Evolutionary conservation across 345 rosid species (phyloP).

Genomic region (Salix exigua): DNA sequence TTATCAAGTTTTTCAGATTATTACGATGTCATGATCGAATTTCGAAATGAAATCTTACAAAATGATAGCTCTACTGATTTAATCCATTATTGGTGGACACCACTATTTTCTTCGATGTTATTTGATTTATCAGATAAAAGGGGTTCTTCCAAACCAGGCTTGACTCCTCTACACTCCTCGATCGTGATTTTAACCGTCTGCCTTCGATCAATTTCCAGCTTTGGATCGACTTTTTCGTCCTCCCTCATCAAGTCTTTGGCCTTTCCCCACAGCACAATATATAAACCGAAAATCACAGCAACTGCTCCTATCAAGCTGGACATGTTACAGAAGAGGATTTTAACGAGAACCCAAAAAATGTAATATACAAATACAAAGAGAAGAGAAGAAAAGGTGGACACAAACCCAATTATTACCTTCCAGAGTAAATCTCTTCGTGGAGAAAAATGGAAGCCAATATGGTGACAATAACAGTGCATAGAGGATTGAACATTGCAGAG

Average conservation of each 20-base stretch:
- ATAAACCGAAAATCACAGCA: slow-evolving; percentile 24
- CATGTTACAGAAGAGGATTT: neutral
- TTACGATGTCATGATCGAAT: neutral
- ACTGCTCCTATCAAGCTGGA: slow-evolving; percentile 49
- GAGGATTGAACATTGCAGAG: slow-evolving; percentile 22
- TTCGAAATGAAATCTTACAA: neutral
- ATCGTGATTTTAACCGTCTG: slow-evolving; percentile 23
- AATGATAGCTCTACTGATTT: neutral
- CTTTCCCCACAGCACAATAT: slow-evolving; percentile 57
- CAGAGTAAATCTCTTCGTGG: slow-evolving; percentile 20
- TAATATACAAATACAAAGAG: neutral
- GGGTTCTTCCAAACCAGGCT: slow-evolving; percentile 40
- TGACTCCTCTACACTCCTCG: slow-evolving; percentile 26
- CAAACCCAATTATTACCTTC: neutral
- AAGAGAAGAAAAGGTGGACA: neutral
- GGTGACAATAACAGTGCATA: slow-evolving; percentile 22
- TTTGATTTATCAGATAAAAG: slow-evolving; percentile 37
- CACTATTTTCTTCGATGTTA: neutral
- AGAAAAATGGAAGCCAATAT: slow-evolving; percentile 24
- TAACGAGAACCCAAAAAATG: neutral
- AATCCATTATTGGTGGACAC: neutral
- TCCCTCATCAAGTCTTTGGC: slow-evolving; percentile 40
- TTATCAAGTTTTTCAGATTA: neutral
- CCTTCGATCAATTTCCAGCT: slow-evolving; percentile 19
- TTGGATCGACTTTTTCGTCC: slow-evolving; percentile 14